Evolutionary conservation across 225 moss, liverwort and hornwort species (phyloP).

Genomic region (Bryoerythrophyllum caledonicum): DNA sequence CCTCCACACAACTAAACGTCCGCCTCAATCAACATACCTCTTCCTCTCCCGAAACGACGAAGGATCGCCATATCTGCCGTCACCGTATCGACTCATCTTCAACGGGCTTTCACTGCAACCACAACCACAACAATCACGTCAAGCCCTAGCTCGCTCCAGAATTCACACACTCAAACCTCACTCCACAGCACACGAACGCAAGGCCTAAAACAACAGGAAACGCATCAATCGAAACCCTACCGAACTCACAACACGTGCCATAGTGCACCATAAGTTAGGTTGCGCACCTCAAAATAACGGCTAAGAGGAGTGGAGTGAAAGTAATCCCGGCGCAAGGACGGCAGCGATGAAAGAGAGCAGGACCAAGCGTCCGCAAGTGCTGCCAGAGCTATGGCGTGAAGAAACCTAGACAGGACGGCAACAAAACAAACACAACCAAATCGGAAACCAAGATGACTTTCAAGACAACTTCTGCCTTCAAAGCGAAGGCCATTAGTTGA

Average conservation of each 20-base stretch:
- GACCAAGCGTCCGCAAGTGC: background rate
- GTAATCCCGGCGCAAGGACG: background rate
- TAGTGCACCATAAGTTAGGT: background rate
- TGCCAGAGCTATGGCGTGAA: background rate
- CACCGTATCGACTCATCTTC: constrained; percentile 62
- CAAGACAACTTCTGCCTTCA: background rate
- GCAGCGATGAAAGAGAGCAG: background rate
- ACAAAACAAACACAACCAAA: background rate
- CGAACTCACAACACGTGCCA: background rate
- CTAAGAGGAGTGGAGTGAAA: background rate
- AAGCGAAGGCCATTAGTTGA: background rate
- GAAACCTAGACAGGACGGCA: constrained; percentile 8
- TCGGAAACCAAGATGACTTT: background rate
- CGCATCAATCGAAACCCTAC: background rate
- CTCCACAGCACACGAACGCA: background rate
- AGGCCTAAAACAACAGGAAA: no score
- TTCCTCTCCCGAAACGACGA: constrained; percentile 82
- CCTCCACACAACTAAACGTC: background rate
- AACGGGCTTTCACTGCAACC: constrained; percentile 34
- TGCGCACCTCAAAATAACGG: background rate
- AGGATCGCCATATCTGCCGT: constrained; percentile 70
- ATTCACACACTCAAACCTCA: background rate
- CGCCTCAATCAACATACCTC: constrained; percentile 33
- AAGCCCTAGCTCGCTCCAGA: background rate
- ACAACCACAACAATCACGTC: background rate